Base-by-base conservation (phyloP, 1,139 yeast species). In the Chernovozyma aurita region DNA sequence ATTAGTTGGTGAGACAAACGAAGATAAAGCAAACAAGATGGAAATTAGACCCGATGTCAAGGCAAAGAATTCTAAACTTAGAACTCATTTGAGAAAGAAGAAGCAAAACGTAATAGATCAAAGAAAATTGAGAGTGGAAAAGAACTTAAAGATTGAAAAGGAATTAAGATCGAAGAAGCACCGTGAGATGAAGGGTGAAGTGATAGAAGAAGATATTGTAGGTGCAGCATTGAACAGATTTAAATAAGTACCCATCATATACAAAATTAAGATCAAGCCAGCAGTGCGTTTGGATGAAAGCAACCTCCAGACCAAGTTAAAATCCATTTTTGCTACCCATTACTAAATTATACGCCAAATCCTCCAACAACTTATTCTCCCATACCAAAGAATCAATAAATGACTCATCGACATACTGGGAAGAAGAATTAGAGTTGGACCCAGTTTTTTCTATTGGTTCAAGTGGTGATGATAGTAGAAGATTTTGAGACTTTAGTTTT, bases 101-200 rank as follows among this genome's bases (percentile, higher is more conserved):
- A 80, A 82, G 37, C 80, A 78, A 57, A 87, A 88, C 54, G 92
- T 90, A 36, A 78, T 90, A 44, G 96, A 88, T 57, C 90, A 90
- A 57, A 80, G 97, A 50, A 83, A 82, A 51, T 53, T 84, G 57
- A 79, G 95, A 48, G 70, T 86, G n/a, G 94, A 92, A 55, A 76
- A 75, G 43, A 85, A 85, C 50, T 68, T 86, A 55, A 74, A 73
- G 53, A 71, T 70, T 50, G 97, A 92, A 59, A 85, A 87, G 60
- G 76, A 76, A 37, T 70, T 80, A 26, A 80, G 96, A 57, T 73
- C 74, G 47, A 73, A 76, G 55, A 71, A 65, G 38, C 59, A 61
- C 21, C 64, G 69, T 45, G 61, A 65, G 38, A 68, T 60, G 24
- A 65, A 63, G 41, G 88, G 86, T 18, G 65, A 68, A 18, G 71